Evolutionary conservation across 1,284 basidiomycete genomes (phyloP).

Genomic region (Cerioporus squamosus): DNA sequence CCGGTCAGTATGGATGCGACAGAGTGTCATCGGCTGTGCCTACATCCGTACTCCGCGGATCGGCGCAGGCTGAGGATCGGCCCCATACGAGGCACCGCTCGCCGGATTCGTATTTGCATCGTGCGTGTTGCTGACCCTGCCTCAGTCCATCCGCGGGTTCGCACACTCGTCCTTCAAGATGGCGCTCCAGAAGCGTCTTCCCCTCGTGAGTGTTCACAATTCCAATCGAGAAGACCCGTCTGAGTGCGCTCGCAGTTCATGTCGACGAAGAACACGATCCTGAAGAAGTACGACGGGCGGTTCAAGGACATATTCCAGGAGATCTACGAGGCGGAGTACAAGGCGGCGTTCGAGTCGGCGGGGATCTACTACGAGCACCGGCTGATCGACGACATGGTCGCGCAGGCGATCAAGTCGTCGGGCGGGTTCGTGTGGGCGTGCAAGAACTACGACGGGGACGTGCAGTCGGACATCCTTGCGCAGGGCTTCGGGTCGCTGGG

Average conservation of each 20-base stretch:
- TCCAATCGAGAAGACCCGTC: not conserved
- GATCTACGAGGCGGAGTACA: slow-evolving; percentile 89
- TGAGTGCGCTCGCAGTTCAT: slow-evolving; percentile 65
- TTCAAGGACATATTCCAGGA: slow-evolving; percentile 99
- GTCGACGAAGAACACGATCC: slow-evolving; percentile 98
- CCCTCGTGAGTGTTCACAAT: slow-evolving; percentile 57
- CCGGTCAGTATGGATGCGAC: too few relatives aligned
- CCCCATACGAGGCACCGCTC: too few relatives aligned
- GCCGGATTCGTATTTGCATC: not conserved
- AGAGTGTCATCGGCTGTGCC: too few relatives aligned
- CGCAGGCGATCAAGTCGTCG: slow-evolving; percentile 94
- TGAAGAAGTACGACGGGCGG: slow-evolving; percentile 95
- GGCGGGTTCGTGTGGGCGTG: slow-evolving; percentile 98
- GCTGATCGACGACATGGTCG: slow-evolving; percentile 94
- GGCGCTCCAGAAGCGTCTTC: slow-evolving; percentile 95
- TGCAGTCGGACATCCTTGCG: slow-evolving; percentile 90
- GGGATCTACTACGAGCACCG: slow-evolving; percentile 98
- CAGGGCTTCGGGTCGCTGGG: slow-evolving; percentile 94
- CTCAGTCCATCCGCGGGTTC: slow-evolving; percentile 86
- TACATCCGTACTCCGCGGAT: too few relatives aligned
- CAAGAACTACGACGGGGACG: slow-evolving; percentile 98
- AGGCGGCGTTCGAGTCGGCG: slow-evolving; percentile 77
- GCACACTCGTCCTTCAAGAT: slow-evolving; percentile 99
- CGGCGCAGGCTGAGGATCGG: too few relatives aligned
- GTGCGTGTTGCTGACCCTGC: not conserved